Conservation (phyloP, 2,329 filamentous ascomycete genomes). For the Colletotrichum sp. region DNA sequence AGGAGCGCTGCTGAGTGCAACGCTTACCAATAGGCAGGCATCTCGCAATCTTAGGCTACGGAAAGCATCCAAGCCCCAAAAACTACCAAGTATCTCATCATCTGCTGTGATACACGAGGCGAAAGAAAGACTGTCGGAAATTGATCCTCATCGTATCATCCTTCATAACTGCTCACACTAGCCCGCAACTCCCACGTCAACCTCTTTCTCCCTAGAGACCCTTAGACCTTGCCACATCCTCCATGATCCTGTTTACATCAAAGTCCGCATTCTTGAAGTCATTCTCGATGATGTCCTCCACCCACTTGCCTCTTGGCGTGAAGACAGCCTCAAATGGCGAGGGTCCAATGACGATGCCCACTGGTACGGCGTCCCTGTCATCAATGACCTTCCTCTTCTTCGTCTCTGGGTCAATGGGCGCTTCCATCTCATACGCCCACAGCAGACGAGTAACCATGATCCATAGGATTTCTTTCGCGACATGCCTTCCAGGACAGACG, state of each 20-base stretch:
- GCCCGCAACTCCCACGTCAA: not conserved
- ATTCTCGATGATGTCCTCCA: not conserved
- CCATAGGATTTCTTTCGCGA: constrained; percentile 50
- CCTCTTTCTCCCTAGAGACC: not conserved
- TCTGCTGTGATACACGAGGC: rapidly evolving
- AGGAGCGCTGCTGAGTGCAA: not conserved
- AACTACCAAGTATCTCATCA: not conserved
- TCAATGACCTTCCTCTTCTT: not conserved
- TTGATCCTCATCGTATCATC: not conserved
- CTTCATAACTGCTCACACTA: rapidly evolving
- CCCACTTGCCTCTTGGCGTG: not conserved
- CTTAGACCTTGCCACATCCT: not conserved
- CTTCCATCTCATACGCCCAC: constrained; percentile 52
- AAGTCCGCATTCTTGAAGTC: not conserved
- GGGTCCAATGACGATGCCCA: not conserved
- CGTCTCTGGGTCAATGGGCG: not conserved
- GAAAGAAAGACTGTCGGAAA: not conserved
- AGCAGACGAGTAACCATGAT: constrained; percentile 45
- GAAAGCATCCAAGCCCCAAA: not conserved
- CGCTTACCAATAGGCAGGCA: not conserved
- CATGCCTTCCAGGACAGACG: constrained; percentile 47
- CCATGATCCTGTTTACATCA: not conserved
- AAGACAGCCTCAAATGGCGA: not conserved
- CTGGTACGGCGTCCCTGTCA: not conserved
- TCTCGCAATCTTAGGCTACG: not conserved